Base-by-base conservation (phyloP, 805 yeast species). In the Saccharomycopsis sp. region DNA sequence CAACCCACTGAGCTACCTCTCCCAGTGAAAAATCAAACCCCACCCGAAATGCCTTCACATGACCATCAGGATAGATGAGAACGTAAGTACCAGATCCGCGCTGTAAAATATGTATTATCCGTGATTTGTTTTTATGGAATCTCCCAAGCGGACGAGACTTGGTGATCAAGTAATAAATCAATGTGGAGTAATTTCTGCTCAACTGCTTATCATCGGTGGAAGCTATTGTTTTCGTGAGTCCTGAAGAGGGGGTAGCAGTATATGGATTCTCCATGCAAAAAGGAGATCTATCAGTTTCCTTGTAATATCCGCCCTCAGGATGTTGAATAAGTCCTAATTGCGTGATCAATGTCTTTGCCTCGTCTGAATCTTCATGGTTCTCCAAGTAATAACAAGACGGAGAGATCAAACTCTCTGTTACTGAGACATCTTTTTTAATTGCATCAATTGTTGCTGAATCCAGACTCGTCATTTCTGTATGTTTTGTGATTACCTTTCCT, bases 1-100 rank as follows among this genome's bases (percentile, higher is more conserved):
- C 85, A 3, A 81, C 83, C 85, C 85, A 81, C 65, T 81, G 86
- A 50, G 78, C 71, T 2, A 76, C 70, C 64, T 80, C 83, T 4
- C 83, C 83, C 12, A 68, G 68, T 0, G 67, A 66, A 40, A 72
- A 68, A 61, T 79, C 73, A 61, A 79, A 79, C 0, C 85, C 86
- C 24, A 80, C 85, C 21, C 71, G 72, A 64, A 81, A 81, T 1
- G 79, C 70, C 57, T 78, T 77, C 18, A 81, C 66, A 2, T 58
- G 58, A 0, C 84, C 84, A 61, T 78, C 72, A 2, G 84, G 84
- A 54, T 79, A 74, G 2, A 81, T 68, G 15, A 80, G 67, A 2
- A 81, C 83, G 62, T 79, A 81, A 61, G 77, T 80, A 2, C 84
- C 86, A 44, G 78, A 70, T 1, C 86, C 85, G 44, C 73, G 71